These are phyloP conservation scores for Aspergillus sp. DNA, from an alignment of 2,329 filamentous ascomycete species.

Conservation along the genomic window DNA sequence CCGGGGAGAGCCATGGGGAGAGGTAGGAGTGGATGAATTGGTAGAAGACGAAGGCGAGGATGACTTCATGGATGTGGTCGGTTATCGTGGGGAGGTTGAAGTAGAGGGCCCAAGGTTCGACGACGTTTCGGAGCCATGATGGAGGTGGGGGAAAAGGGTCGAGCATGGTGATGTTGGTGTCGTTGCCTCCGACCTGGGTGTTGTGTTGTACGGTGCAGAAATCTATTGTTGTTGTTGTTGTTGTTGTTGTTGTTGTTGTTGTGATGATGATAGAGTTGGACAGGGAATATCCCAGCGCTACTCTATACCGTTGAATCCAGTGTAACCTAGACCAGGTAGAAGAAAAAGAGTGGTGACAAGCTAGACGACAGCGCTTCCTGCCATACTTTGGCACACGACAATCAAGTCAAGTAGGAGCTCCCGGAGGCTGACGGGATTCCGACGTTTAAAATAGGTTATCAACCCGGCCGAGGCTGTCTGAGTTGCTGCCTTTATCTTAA, in stretches of 20 bases:
- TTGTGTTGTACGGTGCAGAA: not conserved
- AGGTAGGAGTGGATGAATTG: constrained; percentile 48
- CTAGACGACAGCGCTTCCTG: not conserved
- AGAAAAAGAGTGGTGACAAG: not conserved
- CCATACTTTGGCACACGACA: not conserved
- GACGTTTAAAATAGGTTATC: not conserved
- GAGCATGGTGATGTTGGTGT: constrained; percentile 27
- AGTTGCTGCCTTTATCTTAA: constrained; percentile 11
- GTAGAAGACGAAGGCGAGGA: constrained; percentile 52
- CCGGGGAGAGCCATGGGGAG: constrained; percentile 49
- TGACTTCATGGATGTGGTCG: constrained; percentile 56
- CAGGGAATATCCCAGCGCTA: not conserved
- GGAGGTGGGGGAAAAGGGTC: constrained; percentile 45
- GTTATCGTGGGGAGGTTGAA: constrained; percentile 50
- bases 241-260: no score
- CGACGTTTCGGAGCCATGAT: constrained; percentile 42
- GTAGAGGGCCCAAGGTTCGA: constrained; percentile 46
- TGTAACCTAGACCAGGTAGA: not conserved
- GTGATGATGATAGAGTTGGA: constrained; percentile 2
- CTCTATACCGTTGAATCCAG: no score
- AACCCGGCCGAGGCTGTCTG: not conserved
- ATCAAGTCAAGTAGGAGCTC: not conserved
- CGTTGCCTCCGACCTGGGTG: constrained; percentile 7
- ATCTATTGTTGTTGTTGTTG: constrained; percentile 3
- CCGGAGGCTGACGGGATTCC: not conserved